Conservation (phyloP, 2,329 filamentous ascomycete genomes). For the Sporothrix curviconia region DNA sequence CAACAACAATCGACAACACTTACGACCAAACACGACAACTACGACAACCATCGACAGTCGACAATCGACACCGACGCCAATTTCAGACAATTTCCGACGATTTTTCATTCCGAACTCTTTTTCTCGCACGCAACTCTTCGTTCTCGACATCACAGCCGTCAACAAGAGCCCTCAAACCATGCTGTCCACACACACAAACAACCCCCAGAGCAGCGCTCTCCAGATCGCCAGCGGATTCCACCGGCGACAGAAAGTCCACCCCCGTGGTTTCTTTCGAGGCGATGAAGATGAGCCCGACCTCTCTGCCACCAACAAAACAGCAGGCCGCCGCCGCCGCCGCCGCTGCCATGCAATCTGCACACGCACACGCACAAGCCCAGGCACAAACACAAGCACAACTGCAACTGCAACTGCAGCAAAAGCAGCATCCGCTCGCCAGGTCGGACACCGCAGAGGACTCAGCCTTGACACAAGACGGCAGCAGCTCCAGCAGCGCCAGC, state of each 20-base stretch:
- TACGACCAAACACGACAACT: conserved; percentile 9
- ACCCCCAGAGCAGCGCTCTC: conserved; percentile 45
- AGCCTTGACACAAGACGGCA: conserved; percentile 70
- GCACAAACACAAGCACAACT: neutral
- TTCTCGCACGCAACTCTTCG: conserved; percentile 19
- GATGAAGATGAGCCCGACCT: conserved; percentile 52
- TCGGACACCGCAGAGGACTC: conserved; percentile 71
- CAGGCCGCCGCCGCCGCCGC: conserved; percentile 3
- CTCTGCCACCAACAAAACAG: conserved; percentile 48
- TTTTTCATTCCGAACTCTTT: conserved; percentile 25
- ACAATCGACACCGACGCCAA: conserved; percentile 11
- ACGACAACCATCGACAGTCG: conserved; percentile 14
- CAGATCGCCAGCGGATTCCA: conserved; percentile 70
- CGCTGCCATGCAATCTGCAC: conserved; percentile 25
- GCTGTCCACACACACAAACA: conserved; percentile 45
- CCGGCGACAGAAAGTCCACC: conserved; percentile 81
- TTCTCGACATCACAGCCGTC: no score
- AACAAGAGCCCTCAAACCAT: conserved; percentile 24
- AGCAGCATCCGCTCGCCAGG: conserved; percentile 32
- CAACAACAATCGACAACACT: conserved; percentile 13
- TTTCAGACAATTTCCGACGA: conserved; percentile 14
- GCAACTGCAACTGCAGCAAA: conserved; percentile 26
- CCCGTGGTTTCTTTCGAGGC: conserved; percentile 66
- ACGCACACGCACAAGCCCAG: conserved; percentile 5
- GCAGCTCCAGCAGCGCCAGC: conserved; percentile 35